Base-by-base conservation (phyloP, 1,284 basidiomycete genomes). In the Heterobasidion occidentale region DNA sequence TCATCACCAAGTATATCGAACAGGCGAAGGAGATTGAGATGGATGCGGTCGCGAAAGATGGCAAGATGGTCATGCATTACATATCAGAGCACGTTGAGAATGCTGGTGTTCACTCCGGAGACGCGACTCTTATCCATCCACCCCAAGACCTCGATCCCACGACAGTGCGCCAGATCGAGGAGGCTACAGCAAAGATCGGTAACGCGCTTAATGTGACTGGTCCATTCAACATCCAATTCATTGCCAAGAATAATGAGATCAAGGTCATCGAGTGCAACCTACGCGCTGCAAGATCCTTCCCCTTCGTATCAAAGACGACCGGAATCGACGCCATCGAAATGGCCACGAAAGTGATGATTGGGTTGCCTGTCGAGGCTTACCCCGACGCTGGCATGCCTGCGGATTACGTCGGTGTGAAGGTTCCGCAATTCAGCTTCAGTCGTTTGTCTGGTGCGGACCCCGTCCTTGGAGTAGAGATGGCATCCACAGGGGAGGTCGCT, bases 261-360 rank as follows among this genome's bases (percentile, higher is more conserved):
- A 98, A 99, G 81, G 96, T 99, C 65, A 99, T 99, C 70, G 96
- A 99, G 73, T 99, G 96, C 76, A 99, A 99, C 73, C 79, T 99
- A 45, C 93, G 96, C 60, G 97, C 97, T 2, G 95, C 96, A 34
- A 87, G 97, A 59, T 98, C 96, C 1, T 98, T 98, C 86, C 96
- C 97, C 55, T 99, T 99, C 78, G 96, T 99, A 48, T 96, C 93
- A 44, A 99, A 99, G 76, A 95, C 98, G 59, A 98, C 96, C 7
- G 94, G 94, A 38, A 81, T 98, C 63, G 95, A 99, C 68, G 95
- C 95, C 3, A 98, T 99, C 63, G 94, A 98, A 76, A 87, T 98
- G 82, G 96, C 96, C 33, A 99, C 97, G 56, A 97, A 97, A 71
- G 94, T 97, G 63, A 99, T 99, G 94, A 79, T 98, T 49, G 92